These are phyloP conservation scores for Pseudocercospora fuligena DNA, from an alignment of 2,329 filamentous ascomycete species.

Conservation along the genomic window DNA sequence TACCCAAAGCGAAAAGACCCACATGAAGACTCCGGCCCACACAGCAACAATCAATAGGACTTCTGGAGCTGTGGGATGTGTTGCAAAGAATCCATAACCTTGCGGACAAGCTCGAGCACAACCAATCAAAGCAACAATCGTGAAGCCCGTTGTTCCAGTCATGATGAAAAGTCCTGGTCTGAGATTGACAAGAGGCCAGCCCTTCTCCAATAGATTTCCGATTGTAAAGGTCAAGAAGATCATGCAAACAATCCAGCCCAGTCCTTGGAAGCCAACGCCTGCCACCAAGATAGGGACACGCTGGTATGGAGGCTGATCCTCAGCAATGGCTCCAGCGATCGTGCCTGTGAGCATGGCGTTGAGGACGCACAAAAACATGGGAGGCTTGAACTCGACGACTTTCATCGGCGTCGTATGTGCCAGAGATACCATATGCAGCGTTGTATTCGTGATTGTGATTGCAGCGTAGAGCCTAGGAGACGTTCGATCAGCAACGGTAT, in stretches of 20 bases:
- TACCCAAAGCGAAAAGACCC: conserved; percentile 57
- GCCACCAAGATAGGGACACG: conserved; percentile 51
- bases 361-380: conserved; percentile 28
- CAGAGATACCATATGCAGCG: conserved; percentile 23
- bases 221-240: conserved; percentile 50
- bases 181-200: conserved; percentile 48
- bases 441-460: conserved; percentile 18
- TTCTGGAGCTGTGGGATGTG: conserved; percentile 31
- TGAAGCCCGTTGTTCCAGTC: conserved; percentile 48
- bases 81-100: conserved; percentile 34
- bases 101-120: conserved; percentile 29
- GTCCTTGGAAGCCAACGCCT: conserved; percentile 51
- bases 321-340: conserved; percentile 24
- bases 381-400: conserved; percentile 22
- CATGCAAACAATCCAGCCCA: conserved; percentile 49
- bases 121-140: conserved; percentile 35
- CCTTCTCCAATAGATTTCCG: conserved; percentile 46
- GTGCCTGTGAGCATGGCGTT: conserved; percentile 34
- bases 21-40: conserved; percentile 50
- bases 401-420: conserved; percentile 17
- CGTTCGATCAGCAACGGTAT: no score
- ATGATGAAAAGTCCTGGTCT: conserved; percentile 56
- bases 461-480: conserved; percentile 56
- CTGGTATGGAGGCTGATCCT: conserved; percentile 38
- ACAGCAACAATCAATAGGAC: conserved; percentile 34